A percentile compares a stretch with the other conserved stretches of the same genome.
phyloP scores from a whole-genome alignment of 805 yeast genomes.

The Candida dendrica region DNA sequence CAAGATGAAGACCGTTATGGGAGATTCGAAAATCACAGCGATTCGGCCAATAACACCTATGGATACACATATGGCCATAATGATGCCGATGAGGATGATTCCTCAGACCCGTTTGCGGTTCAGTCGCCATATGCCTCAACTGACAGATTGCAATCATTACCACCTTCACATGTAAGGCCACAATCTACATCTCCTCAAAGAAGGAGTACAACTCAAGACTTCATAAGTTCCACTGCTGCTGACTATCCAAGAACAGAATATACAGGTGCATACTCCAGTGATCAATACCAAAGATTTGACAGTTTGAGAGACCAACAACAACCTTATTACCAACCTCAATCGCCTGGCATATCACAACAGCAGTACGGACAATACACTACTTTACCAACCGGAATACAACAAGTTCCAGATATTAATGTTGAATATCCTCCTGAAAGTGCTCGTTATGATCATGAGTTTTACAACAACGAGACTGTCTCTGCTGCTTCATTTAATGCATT shows the following conservation, averaged over 20 bases:
- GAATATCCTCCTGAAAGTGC: conserved; percentile 1
- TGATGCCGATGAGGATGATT: too few species aligned
- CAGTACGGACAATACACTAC: conserved; percentile 19
- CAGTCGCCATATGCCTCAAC: background rate
- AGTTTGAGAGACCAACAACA: conserved; percentile 1
- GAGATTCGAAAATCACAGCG: too few species aligned
- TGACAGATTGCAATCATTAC: conserved; percentile 11
- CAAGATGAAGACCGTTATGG: too few species aligned
- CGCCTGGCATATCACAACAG: background rate
- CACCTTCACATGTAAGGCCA: conserved; percentile 10
- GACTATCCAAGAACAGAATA: conserved; percentile 1
- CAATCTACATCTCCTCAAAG: conserved; percentile 8
- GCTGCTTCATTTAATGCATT: conserved; percentile 8
- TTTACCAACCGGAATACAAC: conserved; percentile 12
- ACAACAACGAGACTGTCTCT: conserved; percentile 3
- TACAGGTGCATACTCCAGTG: conserved; percentile 3
- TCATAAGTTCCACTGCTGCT: background rate
- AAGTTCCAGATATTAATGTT: conserved; percentile 11
- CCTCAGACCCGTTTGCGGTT: too few species aligned
- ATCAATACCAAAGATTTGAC: conserved; percentile 5
- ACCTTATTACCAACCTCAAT: background rate
- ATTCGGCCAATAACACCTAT: too few species aligned
- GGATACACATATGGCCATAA: too few species aligned
- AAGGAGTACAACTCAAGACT: conserved; percentile 7
- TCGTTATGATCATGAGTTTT: conserved; percentile 1